Conservation (phyloP, 192 early-diverging fungal species). For the Podila verticillata region DNA sequence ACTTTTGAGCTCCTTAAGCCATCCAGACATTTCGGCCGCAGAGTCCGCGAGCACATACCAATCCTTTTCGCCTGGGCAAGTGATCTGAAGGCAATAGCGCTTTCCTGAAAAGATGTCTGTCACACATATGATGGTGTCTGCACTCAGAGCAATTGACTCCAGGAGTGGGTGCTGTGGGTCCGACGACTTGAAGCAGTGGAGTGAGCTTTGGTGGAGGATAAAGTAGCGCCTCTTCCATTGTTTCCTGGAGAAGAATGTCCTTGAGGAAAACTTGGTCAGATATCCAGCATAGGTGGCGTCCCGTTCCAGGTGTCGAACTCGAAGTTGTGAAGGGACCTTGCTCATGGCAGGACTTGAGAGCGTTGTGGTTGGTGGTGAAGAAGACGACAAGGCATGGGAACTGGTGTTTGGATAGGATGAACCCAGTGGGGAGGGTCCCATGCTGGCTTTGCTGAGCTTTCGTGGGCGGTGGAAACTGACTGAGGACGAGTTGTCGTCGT, state of each 20-base stretch:
- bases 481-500: conserved; percentile 41
- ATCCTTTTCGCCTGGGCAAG: conserved; percentile 37
- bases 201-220: conserved; percentile 41
- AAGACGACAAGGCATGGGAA: conserved; percentile 21
- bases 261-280: conserved; percentile 47
- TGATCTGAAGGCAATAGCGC: conserved; percentile 47
- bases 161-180: conserved; percentile 41
- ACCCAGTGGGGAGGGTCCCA: conserved; percentile 36
- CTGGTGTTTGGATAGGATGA: conserved; percentile 8
- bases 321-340: conserved; percentile 16
- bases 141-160: conserved; percentile 38
- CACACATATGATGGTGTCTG: conserved; percentile 52
- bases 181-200: conserved; percentile 56
- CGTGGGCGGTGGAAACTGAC: conserved; percentile 41
- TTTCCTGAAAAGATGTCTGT: conserved; percentile 52
- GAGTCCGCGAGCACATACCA: conserved; percentile 56
- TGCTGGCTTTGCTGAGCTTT: conserved; percentile 27
- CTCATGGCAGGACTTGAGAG: background rate
- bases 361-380: conserved; percentile 3
- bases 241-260: conserved; percentile 51
- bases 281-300: conserved; percentile 37
- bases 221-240: conserved; percentile 57
- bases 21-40: conserved; percentile 52
- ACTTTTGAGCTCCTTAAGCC: conserved; percentile 54
- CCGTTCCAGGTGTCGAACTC: conserved; percentile 40